These are phyloP conservation scores for Coix lacrymajobi DNA, from an alignment of 176 grass and related monocot genomes.

Conservation along the genomic window DNA sequence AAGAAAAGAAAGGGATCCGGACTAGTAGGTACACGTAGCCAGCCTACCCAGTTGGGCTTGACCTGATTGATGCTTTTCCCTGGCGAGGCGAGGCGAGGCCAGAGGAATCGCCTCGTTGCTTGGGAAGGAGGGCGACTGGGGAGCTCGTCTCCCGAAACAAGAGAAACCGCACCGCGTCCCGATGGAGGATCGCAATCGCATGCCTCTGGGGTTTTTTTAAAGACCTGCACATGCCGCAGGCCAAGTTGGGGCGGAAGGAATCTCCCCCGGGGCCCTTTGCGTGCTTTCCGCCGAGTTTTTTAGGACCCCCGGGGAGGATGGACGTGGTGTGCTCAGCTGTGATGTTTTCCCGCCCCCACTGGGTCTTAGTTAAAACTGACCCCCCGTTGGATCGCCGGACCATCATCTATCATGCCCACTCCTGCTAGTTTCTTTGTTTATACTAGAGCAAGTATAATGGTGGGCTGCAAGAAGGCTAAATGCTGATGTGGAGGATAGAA, in stretches of 20 bases:
- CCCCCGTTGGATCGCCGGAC: not conserved
- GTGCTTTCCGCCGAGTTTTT: not conserved
- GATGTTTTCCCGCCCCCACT: constrained; percentile 11
- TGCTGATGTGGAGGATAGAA: too few species aligned
- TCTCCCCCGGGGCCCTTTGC: not conserved
- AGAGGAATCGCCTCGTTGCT: constrained; percentile 44
- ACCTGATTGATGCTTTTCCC: not conserved
- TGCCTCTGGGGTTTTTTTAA: not conserved
- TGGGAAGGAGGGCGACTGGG: constrained; percentile 10
- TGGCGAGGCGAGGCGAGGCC: not conserved
- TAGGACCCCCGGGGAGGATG: not conserved
- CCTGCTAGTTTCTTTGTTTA: not conserved
- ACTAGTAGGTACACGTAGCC: not conserved
- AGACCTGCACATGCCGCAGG: constrained; percentile 40
- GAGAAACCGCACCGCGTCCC: constrained; percentile 23
- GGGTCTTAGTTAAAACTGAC: constrained; percentile 39
- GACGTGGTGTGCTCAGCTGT: constrained; percentile 6
- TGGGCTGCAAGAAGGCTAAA: too few species aligned
- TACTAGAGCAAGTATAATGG: too few species aligned
- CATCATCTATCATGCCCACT: not conserved
- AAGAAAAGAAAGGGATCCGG: not conserved
- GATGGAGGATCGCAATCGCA: not conserved
- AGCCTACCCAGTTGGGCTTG: not conserved
- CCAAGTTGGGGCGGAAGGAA: constrained; percentile 38
- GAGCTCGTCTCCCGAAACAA: not conserved